These are phyloP conservation scores for Geranium incanum DNA, from an alignment of 441 rosid genomes.

Conservation along the genomic window DNA sequence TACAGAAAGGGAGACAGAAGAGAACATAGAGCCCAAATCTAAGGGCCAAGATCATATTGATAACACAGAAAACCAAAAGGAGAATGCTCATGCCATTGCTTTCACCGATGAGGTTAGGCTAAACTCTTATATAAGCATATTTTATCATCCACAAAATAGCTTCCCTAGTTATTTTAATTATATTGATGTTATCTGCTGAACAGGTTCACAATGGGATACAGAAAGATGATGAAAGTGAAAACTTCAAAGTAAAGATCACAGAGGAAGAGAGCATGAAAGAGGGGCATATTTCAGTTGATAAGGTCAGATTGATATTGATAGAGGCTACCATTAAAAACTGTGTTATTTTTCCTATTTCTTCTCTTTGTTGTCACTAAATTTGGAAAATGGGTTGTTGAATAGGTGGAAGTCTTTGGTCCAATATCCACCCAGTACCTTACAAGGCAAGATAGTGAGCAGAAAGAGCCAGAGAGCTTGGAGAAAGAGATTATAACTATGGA, in stretches of 20 bases:
- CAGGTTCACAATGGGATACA: slow-evolving; percentile 32
- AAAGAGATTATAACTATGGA: neutral
- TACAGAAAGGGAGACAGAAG: slow-evolving; percentile 22
- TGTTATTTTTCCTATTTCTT: slow-evolving; percentile 15
- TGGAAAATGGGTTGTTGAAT: slow-evolving; percentile 16
- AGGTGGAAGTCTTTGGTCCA: slow-evolving; percentile 28
- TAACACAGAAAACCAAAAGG: slow-evolving; percentile 29
- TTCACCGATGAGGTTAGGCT: slow-evolving; percentile 40
- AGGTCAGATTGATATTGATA: slow-evolving; percentile 23
- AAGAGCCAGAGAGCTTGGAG: slow-evolving; percentile 19
- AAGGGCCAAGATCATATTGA: slow-evolving; percentile 24
- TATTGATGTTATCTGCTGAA: slow-evolving; percentile 13
- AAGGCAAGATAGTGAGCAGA: slow-evolving; percentile 22
- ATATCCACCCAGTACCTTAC: slow-evolving; percentile 14
- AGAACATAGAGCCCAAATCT: slow-evolving; percentile 20
- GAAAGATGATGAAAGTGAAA: slow-evolving; percentile 25
- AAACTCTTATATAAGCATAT: neutral
- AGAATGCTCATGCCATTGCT: slow-evolving; percentile 26
- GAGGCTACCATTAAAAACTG: neutral
- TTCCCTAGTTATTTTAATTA: slow-evolving; percentile 6
- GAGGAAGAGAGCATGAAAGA: slow-evolving; percentile 22
- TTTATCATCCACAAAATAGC: slow-evolving; percentile 4
- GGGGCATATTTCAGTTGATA: slow-evolving; percentile 19
- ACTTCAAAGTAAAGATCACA: slow-evolving; percentile 19
- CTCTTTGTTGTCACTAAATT: slow-evolving; percentile 4